A percentile compares a stretch with the other conserved stretches of the same genome.
phyloP scores from a whole-genome alignment of 345 rosid genomes.

The Eucalyptus melliodora region DNA sequence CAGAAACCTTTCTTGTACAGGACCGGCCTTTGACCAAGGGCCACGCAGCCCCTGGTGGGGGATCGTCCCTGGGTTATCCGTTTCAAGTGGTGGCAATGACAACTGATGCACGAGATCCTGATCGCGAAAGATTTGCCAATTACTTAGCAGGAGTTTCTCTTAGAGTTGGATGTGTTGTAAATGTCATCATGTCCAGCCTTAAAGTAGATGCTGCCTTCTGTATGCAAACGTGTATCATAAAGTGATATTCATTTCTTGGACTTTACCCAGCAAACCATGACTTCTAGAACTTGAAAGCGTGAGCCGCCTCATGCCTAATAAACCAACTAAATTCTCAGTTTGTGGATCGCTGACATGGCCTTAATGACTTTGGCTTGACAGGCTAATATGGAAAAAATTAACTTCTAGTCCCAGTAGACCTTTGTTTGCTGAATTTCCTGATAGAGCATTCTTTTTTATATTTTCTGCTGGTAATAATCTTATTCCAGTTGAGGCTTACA shows the following conservation, averaged over 20 bases:
- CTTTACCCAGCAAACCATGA: not conserved
- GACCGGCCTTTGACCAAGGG: conserved; percentile 45
- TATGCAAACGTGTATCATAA: not conserved
- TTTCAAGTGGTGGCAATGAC: conserved; percentile 10
- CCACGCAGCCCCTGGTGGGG: conserved; percentile 36
- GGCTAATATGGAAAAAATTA: not conserved
- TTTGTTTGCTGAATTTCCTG: not conserved
- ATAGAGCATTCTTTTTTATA: not conserved
- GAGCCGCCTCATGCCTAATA: not conserved
- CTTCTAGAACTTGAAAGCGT: not conserved
- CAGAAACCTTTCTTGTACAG: not conserved
- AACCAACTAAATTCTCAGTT: not conserved
- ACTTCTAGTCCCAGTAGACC: not conserved
- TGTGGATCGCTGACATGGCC: not conserved
- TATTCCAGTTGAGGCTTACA: not conserved
- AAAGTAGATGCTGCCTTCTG: not conserved
- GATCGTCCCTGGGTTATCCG: conserved; percentile 29
- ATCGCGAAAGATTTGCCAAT: not conserved
- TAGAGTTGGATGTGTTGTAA: not conserved
- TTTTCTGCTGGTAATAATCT: not conserved
- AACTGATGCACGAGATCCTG: not conserved
- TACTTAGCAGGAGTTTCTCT: not conserved
- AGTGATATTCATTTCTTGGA: not conserved
- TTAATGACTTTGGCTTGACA: too few relatives aligned
- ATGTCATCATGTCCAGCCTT: not conserved